A percentile compares a stretch with the other conserved stretches of the same genome.
These are phyloP conservation scores for Suhomyces emberorum DNA, from an alignment of 805 yeast species.

Conservation along the genomic window DNA sequence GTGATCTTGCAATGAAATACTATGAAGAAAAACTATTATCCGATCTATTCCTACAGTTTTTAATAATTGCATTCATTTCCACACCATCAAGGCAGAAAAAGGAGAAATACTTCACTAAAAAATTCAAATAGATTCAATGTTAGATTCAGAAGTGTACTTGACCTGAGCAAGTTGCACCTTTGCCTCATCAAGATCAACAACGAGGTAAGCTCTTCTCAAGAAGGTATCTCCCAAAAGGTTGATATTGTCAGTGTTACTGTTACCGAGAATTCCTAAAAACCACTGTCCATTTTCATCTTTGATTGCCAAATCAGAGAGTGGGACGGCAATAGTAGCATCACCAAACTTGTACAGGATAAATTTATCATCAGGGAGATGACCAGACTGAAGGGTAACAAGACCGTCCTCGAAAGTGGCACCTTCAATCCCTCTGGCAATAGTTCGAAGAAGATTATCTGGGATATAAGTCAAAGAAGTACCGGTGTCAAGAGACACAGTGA, in stretches of 20 bases:
- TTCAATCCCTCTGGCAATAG: not conserved
- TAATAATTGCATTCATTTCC: no score
- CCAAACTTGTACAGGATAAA: conserved; percentile 7
- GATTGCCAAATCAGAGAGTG: conserved; percentile 7
- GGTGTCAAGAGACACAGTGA: conserved; percentile 7
- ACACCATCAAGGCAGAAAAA: no score
- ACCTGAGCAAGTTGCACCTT: conserved; percentile 47
- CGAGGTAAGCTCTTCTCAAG: conserved; percentile 60
- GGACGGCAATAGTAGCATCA: conserved; percentile 6
- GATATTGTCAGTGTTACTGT: not conserved
- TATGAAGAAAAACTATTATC: no score
- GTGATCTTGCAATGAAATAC: no score
- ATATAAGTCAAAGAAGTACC: conserved; percentile 7
- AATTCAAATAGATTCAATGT: conserved; percentile 7
- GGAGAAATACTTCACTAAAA: no score
- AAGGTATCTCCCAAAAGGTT: conserved; percentile 62
- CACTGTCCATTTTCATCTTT: not conserved
- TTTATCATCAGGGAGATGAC: conserved; percentile 8
- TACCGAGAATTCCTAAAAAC: conserved; percentile 1
- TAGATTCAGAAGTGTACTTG: conserved; percentile 16
- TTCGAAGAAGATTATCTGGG: conserved; percentile 3
- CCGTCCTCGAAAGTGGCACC: not conserved
- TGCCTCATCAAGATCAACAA: conserved; percentile 56
- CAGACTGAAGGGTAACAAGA: not conserved
- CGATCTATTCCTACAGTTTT: no score